Base-by-base conservation (phyloP, 148 eudicot species). In the Rhododendron molle region DNA sequence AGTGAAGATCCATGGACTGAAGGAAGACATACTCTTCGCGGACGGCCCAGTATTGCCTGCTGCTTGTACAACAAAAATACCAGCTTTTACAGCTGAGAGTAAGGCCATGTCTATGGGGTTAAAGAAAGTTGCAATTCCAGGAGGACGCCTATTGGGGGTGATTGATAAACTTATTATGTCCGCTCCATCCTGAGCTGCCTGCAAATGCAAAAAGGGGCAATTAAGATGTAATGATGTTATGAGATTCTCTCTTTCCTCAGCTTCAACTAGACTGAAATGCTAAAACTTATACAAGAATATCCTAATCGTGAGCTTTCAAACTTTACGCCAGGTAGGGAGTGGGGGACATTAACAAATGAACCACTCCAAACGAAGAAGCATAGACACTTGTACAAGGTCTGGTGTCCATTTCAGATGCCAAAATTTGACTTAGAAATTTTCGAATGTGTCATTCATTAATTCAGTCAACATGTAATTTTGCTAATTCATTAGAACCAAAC, bases 151-250 rank as follows among this genome's bases (percentile, higher is more conserved):
- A 83, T 97, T 97, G 83, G 99, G 99, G 77, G 99, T 97, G 78
- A 97, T 95, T 82, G 99, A 97, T 87, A 97, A 93, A 91, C 96
- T 97, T 87, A 97, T 93, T 80, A 97, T 85, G 86, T 97, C 98
- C 86, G 95, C 99, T 85, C 98, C 98, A 89, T 97, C 99, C 88
- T 95, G 98, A 85, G 99, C 99, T 72, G 99, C 99, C 99, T 97
- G 91, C 69, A 81, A 87, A 84, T 87, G 58, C 62, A 83, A 32
- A 60, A 62, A 36, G n/a, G 69, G 49, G 50, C 16, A 82, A 46
- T n/a, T 82, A 43, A 46, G 23, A 34, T 84, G 60, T 76, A 81
- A 52, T 5, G 26, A 4, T 9, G 78, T 80, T 50, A n/a, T n/a
- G 43, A 77, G 38, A n/a, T 85, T 21, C 69, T 46, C 65, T 28